Evolutionary conservation across 108 stramenopile species (phyloP).

Genomic region (Phaeodactylum tricornutum): DNA sequence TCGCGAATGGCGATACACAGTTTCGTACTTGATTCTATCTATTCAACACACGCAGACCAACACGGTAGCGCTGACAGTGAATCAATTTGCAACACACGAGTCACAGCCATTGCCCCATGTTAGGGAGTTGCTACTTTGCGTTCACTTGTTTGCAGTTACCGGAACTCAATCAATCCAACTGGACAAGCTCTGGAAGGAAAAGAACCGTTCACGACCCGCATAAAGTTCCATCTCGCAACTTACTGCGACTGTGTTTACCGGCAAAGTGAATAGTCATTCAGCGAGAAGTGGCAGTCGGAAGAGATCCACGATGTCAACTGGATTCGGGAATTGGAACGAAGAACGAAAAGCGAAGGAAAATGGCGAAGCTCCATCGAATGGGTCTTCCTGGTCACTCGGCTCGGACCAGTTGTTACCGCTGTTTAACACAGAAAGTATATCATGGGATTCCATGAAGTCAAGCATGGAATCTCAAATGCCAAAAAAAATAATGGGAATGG

Average conservation of each 20-base stretch:
- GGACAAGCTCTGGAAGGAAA: too few species aligned
- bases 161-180: background rate
- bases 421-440: conserved; percentile 35
- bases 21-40: too few species aligned
- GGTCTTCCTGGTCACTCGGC: conserved; percentile 19
- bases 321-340: conserved; percentile 79
- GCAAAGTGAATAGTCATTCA: background rate
- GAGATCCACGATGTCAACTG: conserved; percentile 2
- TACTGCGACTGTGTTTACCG: background rate
- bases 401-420: conserved; percentile 31
- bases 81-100: too few species aligned
- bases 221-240: too few species aligned
- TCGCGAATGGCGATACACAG: too few species aligned
- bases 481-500: conserved; percentile 80
- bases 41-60: too few species aligned
- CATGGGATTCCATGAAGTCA: conserved; percentile 55
- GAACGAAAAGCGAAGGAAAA: conserved; percentile 49
- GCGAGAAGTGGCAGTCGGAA: background rate
- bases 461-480: conserved; percentile 79
- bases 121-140: background rate
- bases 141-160: background rate
- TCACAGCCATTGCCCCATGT: too few species aligned
- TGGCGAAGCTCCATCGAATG: conserved; percentile 6
- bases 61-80: too few species aligned
- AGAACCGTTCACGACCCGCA: too few species aligned